Base-by-base conservation (phyloP, 352 stramenopile genomes). In the Phytophthora crassamura region DNA sequence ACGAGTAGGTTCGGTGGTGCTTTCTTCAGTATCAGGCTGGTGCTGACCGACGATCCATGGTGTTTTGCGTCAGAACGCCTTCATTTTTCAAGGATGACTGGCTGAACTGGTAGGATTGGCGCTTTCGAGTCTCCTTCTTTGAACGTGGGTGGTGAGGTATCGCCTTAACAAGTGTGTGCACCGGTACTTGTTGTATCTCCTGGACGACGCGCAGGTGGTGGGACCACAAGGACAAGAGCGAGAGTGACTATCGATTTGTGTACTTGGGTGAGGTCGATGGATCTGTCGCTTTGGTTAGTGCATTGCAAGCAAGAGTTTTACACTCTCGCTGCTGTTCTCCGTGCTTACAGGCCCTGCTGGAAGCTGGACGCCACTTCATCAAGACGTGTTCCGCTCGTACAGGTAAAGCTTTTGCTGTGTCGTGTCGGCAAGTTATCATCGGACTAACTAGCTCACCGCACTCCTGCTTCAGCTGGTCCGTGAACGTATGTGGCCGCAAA, bases 331-430 rank as follows among this genome's bases (percentile, higher is more conserved):
- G 18, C 39, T 46, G 7, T 36, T 25, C 22, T 49, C 52, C 28
- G 0, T 52, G 10, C 5, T 10, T 63, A 16, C 55, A 95, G 87
- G 97, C 25, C 92, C 95, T 5, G 54, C 68, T 22, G 88, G 82
- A 48, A 98, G 95, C 30, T 89, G 69, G 60, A 99, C 97, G 7
- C 77, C 78, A 1, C 72, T 98, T 56, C 97, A 99, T 70, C 92
- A 98, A 43, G 97, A 99, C 75, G 97, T 99, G 3, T 90, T 99
- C 16, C 86, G 90, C 30, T 98, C 94, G 11, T 99, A 98, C 78
- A 98, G 86, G 86, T 90, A 64, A 32, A 32, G 28, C 6, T 32
- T 32, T 32, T 32, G 28, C 28, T 8, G 28, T 32, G 28, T 8
- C 28, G 3, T 30, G 25, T 30, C 25, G 4, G 25, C 25, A 30